Percentiles rank a stretch among this genome's conserved stretches.
phyloP scores from a whole-genome alignment of 225 moss, liverwort and hornwort species.

The Marchantia polymorpha region DNA sequence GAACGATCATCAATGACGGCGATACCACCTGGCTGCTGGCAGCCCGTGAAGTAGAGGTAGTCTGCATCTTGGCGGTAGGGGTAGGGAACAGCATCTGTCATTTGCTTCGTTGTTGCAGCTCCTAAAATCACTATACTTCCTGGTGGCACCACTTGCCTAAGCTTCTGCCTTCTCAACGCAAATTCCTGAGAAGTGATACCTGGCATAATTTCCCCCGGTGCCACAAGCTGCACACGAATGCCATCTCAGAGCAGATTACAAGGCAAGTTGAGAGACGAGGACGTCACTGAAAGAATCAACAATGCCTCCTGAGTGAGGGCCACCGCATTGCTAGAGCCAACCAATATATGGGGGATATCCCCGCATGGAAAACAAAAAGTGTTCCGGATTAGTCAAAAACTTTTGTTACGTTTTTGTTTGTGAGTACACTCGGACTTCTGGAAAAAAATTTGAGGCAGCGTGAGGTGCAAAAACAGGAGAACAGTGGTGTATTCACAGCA shows the following conservation, averaged over 20 bases:
- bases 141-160: constrained; percentile 61
- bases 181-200: constrained; percentile 72
- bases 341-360: no score
- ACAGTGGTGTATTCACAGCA: neutral
- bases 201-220: constrained; percentile 74
- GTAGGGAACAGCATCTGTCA: constrained; percentile 91
- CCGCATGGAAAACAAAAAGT: no score
- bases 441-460: neutral
- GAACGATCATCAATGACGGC: constrained; percentile 73
- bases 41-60: constrained; percentile 94
- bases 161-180: constrained; percentile 64
- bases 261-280: neutral
- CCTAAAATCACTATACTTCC: constrained; percentile 81
- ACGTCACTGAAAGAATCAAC: neutral
- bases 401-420: neutral
- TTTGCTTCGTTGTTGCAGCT: constrained; percentile 80
- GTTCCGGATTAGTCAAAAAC: no score
- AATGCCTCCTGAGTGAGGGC: neutral
- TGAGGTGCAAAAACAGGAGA: neutral
- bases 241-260: neutral
- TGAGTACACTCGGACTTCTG: neutral
- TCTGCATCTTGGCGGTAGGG: constrained; percentile 95
- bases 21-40: constrained; percentile 90
- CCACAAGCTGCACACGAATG: constrained; percentile 55
- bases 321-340: no score